phyloP scores from a whole-genome alignment of 108 stramenopile species.

The Aureococcus anophagefferens region DNA sequence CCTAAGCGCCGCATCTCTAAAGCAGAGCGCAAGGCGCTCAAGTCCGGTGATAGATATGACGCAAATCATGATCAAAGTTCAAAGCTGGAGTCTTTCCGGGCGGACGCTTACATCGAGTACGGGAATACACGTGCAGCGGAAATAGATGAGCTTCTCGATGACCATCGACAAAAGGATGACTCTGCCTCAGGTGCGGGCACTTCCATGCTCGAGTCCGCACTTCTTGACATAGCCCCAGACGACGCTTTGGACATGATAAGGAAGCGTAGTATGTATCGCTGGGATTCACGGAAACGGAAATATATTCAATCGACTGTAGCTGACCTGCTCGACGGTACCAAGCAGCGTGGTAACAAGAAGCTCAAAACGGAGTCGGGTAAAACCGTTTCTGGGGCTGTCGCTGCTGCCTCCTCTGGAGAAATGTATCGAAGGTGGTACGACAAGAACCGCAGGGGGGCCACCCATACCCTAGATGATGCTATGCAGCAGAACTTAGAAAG shows the following conservation, averaged over 20 bases:
- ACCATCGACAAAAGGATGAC: conserved; percentile 48
- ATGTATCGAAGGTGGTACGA: not conserved
- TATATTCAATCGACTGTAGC: not conserved
- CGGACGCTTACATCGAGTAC: conserved; percentile 69
- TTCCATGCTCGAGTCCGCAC: conserved; percentile 64
- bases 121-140: conserved; percentile 59
- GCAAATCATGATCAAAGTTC: conserved; percentile 46
- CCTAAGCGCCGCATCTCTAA: conserved; percentile 73
- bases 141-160: conserved; percentile 76
- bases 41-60: conserved; percentile 30
- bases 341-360: not conserved
- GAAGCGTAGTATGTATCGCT: conserved; percentile 80
- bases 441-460: not conserved
- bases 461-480: too few species aligned
- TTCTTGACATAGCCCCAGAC: conserved; percentile 91
- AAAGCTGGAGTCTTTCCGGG: conserved; percentile 60
- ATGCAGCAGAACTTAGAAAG: too few species aligned
- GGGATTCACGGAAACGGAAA: conserved; percentile 80
- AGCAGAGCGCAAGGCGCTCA: conserved; percentile 74
- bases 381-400: too few species aligned
- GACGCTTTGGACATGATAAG: conserved; percentile 77
- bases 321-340: not conserved
- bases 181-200: conserved; percentile 43
- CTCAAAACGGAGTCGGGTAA: not conserved
- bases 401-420: too few species aligned